Evolutionary conservation across 805 yeast species (phyloP).

Genomic region (Candida methanosorbosa): DNA sequence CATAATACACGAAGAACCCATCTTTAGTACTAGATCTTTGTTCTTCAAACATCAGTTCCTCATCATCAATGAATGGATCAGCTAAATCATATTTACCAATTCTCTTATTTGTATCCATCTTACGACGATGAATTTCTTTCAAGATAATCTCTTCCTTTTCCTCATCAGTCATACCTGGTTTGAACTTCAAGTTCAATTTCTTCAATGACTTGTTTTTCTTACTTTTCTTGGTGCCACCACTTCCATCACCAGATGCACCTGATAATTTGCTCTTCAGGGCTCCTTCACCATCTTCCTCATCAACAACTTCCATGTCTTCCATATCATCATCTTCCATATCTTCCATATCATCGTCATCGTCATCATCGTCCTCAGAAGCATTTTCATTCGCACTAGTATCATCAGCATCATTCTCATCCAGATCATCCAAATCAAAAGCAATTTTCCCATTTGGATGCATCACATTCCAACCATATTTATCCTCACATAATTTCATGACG

Average conservation of each 20-base stretch:
- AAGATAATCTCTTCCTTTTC: slow-evolving; percentile 23
- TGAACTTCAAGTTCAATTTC: slow-evolving; percentile 19
- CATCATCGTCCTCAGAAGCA: slow-evolving; percentile 23
- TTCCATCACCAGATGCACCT: too few relatives aligned
- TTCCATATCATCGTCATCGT: slow-evolving; percentile 27
- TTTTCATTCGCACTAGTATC: slow-evolving; percentile 41
- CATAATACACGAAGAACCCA: slow-evolving; percentile 93
- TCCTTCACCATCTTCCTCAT: background rate
- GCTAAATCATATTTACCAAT: slow-evolving; percentile 87
- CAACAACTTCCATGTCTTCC: background rate
- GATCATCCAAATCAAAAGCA: slow-evolving; percentile 43
- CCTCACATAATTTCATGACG: slow-evolving; percentile 67
- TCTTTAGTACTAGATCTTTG: slow-evolving; percentile 88
- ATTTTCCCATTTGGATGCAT: slow-evolving; percentile 61
- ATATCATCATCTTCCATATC: slow-evolving; percentile 7
- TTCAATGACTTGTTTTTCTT: slow-evolving; percentile 1
- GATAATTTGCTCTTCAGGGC: background rate
- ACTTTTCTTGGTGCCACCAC: slow-evolving; percentile 18
- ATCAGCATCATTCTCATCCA: slow-evolving; percentile 23
- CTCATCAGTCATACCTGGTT: slow-evolving; percentile 23
- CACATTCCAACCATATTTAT: slow-evolving; percentile 72
- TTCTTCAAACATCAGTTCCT: slow-evolving; percentile 88
- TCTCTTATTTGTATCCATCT: slow-evolving; percentile 50
- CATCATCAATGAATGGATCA: slow-evolving; percentile 96
- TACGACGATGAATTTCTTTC: slow-evolving; percentile 25